Base-by-base conservation (phyloP, 768 basidiomycete genomes). In the Stropharia rugosoannulata region DNA sequence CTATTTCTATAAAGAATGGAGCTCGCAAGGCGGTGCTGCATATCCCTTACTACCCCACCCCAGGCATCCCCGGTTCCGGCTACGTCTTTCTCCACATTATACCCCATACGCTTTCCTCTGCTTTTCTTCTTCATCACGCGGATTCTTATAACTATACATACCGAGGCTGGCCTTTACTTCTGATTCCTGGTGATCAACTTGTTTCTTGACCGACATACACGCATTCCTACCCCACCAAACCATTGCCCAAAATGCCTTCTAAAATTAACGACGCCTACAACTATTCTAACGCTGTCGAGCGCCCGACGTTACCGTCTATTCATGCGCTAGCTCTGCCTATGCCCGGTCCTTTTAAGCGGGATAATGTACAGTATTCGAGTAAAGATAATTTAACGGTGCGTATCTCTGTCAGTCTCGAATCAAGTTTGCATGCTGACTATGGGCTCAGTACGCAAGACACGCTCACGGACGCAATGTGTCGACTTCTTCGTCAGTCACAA, bases 251-350 rank as follows among this genome's bases (percentile, higher is more conserved):
- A 54, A 54, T 63, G 56, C 44, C 60, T 49, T 52, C 58, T 27
- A 54, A 54, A 52, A 43, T 49, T 44, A 60, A 32, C 29, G 29
- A 32, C 29, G 9, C 29, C 29, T 32, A 32, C 29, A 32, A 32
- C 6, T 32, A 32, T 4, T 32, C 47, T 35, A 49, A 44, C 51
- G 51, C 50, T 25, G 51, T 63, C 25, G 52, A 53, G 38, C 81
- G 81, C 32, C 81, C 82, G 19, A 80, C 75, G 1, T 78, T 85
- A 11, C 83, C 83, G 12, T 71, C 84, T 10, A 72, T 85, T 10
- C 79, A 72, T 54, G 69, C 80, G 9, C 79, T 84, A 53, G 66
- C 77, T 51, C 74, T 84, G 40, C 63, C 63, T 13, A 66, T 65
- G 60, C 68, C 56, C 42, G 60, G 60, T 50, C 51, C 50, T 47